Percentiles rank a stretch among this genome's conserved stretches.
Evolutionary conservation across 257 asterid genomes (phyloP).

Genomic region (Nicotiana sylvestris): DNA sequence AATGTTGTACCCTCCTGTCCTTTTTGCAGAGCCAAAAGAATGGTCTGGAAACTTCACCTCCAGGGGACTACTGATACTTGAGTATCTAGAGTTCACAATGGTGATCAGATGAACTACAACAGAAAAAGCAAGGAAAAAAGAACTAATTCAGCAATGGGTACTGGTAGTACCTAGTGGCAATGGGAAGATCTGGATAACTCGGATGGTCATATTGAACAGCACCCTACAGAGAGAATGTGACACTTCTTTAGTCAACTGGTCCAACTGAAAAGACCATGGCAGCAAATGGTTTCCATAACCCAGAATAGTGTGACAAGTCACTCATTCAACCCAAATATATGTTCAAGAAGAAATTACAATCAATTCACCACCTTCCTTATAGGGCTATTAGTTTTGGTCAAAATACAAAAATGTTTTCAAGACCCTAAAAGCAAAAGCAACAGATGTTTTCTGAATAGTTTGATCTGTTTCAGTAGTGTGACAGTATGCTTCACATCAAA

Average conservation of each 20-base stretch:
- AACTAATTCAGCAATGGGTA: background rate
- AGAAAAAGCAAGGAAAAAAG: background rate
- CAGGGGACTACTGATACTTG: constrained; percentile 19
- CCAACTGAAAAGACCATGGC: background rate
- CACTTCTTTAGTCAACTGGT: background rate
- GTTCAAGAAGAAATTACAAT: background rate
- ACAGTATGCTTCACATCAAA: too few species aligned
- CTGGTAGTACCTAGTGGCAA: constrained; percentile 45
- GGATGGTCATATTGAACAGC: constrained; percentile 48
- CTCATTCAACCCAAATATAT: background rate
- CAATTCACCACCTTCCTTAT: background rate
- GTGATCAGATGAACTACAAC: background rate
- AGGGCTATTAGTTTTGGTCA: background rate
- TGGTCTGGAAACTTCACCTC: constrained; percentile 33
- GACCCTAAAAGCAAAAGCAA: background rate
- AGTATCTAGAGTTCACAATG: constrained; percentile 41
- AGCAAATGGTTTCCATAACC: constrained; percentile 2
- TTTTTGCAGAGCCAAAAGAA: constrained; percentile 27
- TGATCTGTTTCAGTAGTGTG: too few species aligned
- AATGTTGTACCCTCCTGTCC: constrained; percentile 41
- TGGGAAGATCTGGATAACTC: constrained; percentile 47
- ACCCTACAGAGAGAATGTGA: constrained; percentile 38
- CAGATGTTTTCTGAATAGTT: too few species aligned
- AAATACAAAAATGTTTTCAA: background rate
- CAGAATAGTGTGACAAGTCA: background rate